Percentiles rank a stretch among this genome's conserved stretches.
Conservation (phyloP, 306 rosid genomes). For the Lathyrus tuberosus region DNA sequence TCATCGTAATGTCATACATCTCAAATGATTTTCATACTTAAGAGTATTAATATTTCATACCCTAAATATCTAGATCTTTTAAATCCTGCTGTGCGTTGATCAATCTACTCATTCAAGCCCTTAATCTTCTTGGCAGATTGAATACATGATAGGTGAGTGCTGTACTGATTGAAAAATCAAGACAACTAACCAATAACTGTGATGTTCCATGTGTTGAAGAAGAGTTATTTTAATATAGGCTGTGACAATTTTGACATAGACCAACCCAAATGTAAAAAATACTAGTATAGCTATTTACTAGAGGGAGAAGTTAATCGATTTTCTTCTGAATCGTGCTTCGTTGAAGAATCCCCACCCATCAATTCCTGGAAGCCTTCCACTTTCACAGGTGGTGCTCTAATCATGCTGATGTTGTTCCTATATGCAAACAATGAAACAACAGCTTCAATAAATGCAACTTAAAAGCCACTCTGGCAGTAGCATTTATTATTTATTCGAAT, state of each 20-base stretch:
- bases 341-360: slow-evolving; percentile 83
- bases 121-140: too few relatives aligned
- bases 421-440: slow-evolving; percentile 35
- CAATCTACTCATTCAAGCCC: too few relatives aligned
- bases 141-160: too few relatives aligned
- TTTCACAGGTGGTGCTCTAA: slow-evolving; percentile 91
- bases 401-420: slow-evolving; percentile 64
- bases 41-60: too few relatives aligned
- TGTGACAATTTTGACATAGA: slow-evolving; percentile 16
- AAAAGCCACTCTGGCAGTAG: background rate
- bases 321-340: slow-evolving; percentile 86
- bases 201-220: slow-evolving; percentile 7
- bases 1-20: too few relatives aligned
- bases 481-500: background rate
- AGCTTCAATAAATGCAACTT: slow-evolving; percentile 19
- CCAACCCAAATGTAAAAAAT: slow-evolving; percentile 30
- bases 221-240: slow-evolving; percentile 2
- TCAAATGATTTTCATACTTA: too few relatives aligned
- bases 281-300: slow-evolving; percentile 52
- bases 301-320: slow-evolving; percentile 71
- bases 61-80: too few relatives aligned
- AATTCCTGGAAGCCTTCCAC: slow-evolving; percentile 91
- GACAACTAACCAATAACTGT: background rate
- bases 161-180: too few relatives aligned
- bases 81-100: too few relatives aligned